phyloP scores from a whole-genome alignment of 345 rosid genomes.

The Sonneratia alba region DNA sequence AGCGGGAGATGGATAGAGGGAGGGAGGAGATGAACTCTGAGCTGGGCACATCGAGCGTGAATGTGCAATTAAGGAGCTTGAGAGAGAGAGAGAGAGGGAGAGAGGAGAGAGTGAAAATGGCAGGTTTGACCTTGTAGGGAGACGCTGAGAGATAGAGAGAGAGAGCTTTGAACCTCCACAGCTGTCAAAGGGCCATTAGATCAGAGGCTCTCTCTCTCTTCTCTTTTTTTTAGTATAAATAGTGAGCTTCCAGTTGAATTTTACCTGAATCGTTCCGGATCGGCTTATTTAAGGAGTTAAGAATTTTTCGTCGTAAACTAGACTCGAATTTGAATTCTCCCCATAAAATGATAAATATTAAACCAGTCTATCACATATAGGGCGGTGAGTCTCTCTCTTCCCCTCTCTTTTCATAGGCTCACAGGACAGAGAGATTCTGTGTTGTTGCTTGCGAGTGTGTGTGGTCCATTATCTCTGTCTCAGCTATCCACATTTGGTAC shows the following conservation, averaged over 20 bases:
- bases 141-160: slow-evolving; percentile 16
- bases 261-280: too few species aligned
- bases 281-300: too few species aligned
- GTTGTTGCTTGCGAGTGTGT: too few species aligned
- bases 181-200: slow-evolving; percentile 61
- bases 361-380: too few species aligned
- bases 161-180: slow-evolving; percentile 47
- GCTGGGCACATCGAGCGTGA: background rate
- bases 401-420: background rate
- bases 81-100: slow-evolving; percentile 16
- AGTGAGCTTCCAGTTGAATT: too few species aligned
- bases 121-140: slow-evolving; percentile 77
- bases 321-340: too few species aligned
- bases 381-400: too few species aligned
- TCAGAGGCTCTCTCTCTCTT: slow-evolving; percentile 16
- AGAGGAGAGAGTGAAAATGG: slow-evolving; percentile 19
- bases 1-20: slow-evolving; percentile 4
- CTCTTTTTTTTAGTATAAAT: too few species aligned
- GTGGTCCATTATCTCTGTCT: background rate
- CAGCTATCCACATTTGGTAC: too few species aligned
- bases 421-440: background rate
- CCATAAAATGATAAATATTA: too few species aligned
- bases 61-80: background rate
- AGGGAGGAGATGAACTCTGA: background rate
- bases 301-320: too few species aligned